Evolutionary conservation across 805 yeast species (phyloP).

Genomic region (Barnettozyma siamensis): DNA sequence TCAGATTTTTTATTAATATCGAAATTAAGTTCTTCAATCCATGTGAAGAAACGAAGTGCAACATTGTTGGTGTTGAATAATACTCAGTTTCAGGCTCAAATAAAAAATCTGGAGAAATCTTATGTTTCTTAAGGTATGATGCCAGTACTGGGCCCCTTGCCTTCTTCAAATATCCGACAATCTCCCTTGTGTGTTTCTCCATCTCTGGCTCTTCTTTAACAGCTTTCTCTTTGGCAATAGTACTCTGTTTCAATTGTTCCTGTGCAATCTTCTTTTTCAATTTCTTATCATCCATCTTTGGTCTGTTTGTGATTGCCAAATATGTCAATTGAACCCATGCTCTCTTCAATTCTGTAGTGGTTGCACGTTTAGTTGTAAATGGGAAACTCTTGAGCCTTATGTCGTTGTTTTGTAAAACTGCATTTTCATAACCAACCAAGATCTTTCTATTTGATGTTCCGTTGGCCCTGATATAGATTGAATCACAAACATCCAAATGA

Average conservation of each 20-base stretch:
- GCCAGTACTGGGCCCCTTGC: slow-evolving; percentile 73
- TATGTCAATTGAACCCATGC: slow-evolving; percentile 80
- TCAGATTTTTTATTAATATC: slow-evolving; percentile 53
- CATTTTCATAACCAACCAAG: slow-evolving; percentile 61
- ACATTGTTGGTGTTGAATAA: slow-evolving; percentile 57
- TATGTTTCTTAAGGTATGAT: slow-evolving; percentile 53
- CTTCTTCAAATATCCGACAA: slow-evolving; percentile 56
- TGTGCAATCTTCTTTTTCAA: slow-evolving; percentile 25
- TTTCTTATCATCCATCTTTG: slow-evolving; percentile 34
- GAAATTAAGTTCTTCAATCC: slow-evolving; percentile 62
- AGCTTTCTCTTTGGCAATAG: slow-evolving; percentile 22
- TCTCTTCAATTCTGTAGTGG: slow-evolving; percentile 68
- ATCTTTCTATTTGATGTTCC: slow-evolving; percentile 63
- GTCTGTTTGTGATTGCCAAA: slow-evolving; percentile 47
- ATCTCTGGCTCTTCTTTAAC: slow-evolving; percentile 25
- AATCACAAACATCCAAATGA: slow-evolving; percentile 53
- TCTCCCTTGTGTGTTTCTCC: slow-evolving; percentile 52
- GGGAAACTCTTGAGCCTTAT: slow-evolving; percentile 67
- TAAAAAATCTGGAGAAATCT: slow-evolving; percentile 44
- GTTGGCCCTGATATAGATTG: slow-evolving; percentile 75
- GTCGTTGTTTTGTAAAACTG: slow-evolving; percentile 48
- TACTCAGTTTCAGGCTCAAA: slow-evolving; percentile 53
- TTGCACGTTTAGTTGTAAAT: slow-evolving; percentile 85
- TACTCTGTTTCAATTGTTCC: slow-evolving; percentile 27
- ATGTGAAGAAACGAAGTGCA: slow-evolving; percentile 72